Evolutionary conservation across 2,329 filamentous ascomycete genomes (phyloP), one percentile per base, ranked within the genome.

Genomic region (Pseudogymnoascus destructans): DNA sequence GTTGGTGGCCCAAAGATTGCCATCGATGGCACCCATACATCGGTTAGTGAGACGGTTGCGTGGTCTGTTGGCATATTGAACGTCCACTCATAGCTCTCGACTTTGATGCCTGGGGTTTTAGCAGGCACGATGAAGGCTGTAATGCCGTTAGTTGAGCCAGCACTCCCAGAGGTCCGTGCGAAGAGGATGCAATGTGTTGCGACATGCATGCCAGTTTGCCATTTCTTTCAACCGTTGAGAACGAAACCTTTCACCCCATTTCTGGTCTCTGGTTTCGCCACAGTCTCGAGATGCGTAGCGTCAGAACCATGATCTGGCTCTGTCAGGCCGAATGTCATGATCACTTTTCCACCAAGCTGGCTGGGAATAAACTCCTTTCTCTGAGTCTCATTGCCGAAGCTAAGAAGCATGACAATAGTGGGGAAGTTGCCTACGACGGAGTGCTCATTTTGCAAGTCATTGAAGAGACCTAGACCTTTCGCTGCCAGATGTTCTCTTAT

Each of bases 61-160:
- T 84, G 81, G 66, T 85, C 81, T 5, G 81, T 84, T 0, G 80
- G 80, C 80, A 84, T 85, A 64, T 84, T 84, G 57, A 84, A 74
- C 1, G 80, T 84, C 79, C 80, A 84, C 68, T 84, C 77, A 63
- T 81, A 84, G 35, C 77, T 80, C 49, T 77, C 73, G 6, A 82
- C 74, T 19, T 73, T 72, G 13, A 84, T 63, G 0, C 81, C 81
- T 0, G 73, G 72, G 0, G 79, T 75, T 1, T 76, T 69, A 30
- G 71, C 68, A 1, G 80, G 80, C 0, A 83, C 76, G 25, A 84
- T 72, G 63, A 84, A 84, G 57, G 80, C 81, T 1, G 79, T 81
- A 40, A 84, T 82, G 0, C 81, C 81, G 58, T 71, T 73, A 0
- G 77, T 71, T 3, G 76, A 73, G 0, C 81, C 81, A 17, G 75